These are phyloP conservation scores for Allantophomopsis lycopodina DNA, from an alignment of 2,329 filamentous ascomycete species.

Conservation along the genomic window DNA sequence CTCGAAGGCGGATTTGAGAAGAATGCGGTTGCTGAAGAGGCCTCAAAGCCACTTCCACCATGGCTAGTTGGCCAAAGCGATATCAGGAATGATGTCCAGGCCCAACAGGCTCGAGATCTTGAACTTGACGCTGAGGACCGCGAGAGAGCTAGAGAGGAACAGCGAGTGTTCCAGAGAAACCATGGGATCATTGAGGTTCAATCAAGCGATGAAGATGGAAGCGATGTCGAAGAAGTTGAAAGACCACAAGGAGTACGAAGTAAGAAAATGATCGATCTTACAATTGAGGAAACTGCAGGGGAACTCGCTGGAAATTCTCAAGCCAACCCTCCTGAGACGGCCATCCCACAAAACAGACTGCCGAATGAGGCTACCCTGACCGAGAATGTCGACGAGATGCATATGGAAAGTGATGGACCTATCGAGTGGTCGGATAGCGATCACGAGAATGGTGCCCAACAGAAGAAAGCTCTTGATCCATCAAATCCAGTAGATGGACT, in stretches of 20 bases:
- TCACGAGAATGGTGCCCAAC: slow-evolving; percentile 12
- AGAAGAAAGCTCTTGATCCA: slow-evolving; percentile 3
- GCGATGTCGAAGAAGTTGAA: slow-evolving; percentile 44
- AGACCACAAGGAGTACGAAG: slow-evolving; percentile 18
- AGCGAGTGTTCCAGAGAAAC: slow-evolving; percentile 29
- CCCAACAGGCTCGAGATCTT: slow-evolving; percentile 39
- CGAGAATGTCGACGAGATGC: neutral
- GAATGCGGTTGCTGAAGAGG: slow-evolving; percentile 7
- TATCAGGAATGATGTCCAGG: slow-evolving; percentile 47
- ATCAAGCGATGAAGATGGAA: slow-evolving; percentile 40
- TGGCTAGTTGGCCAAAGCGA: slow-evolving; percentile 57
- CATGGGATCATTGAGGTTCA: slow-evolving; percentile 46
- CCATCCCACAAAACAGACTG: slow-evolving; percentile 13
- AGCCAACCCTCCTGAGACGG: slow-evolving; percentile 8
- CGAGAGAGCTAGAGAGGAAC: slow-evolving; percentile 40
- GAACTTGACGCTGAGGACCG: slow-evolving; percentile 52
- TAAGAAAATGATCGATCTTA: slow-evolving; percentile 8
- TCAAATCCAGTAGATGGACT: neutral
- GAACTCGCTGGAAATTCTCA: slow-evolving; percentile 19
- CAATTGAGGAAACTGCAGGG: slow-evolving; percentile 11
- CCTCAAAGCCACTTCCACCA: slow-evolving; percentile 49
- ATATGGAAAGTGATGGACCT: slow-evolving; percentile 17
- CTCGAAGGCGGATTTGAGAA: slow-evolving; percentile 23
- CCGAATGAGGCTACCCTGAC: slow-evolving; percentile 1
- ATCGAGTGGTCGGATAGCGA: slow-evolving; percentile 42